phyloP scores from a whole-genome alignment of 164 flowering plant genomes.

The Dillenia turbinata region DNA sequence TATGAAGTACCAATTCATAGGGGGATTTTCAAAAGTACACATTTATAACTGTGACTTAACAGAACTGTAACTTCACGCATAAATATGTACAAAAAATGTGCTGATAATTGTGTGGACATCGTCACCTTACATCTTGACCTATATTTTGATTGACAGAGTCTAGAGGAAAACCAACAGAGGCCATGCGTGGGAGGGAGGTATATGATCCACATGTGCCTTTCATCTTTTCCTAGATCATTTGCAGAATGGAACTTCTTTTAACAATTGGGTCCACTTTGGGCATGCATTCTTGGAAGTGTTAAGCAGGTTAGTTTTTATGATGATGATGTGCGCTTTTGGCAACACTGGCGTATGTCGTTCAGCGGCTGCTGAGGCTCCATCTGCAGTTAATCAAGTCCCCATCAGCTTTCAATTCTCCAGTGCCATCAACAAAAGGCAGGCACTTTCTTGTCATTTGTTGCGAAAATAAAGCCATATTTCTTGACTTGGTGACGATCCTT shows the following conservation, averaged over 20 bases:
- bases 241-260: not conserved
- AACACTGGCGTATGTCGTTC: slow-evolving; percentile 87
- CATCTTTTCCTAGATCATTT: not conserved
- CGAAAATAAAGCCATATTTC: slow-evolving; percentile 92
- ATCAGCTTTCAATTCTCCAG: slow-evolving; percentile 69
- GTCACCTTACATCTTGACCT: no score
- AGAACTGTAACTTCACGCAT: no score
- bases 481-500: slow-evolving; percentile 98
- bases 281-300: slow-evolving; percentile 52
- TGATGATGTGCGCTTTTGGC: slow-evolving; percentile 97
- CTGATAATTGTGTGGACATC: no score
- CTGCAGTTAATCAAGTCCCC: slow-evolving; percentile 70
- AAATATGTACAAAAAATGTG: no score
- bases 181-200: slow-evolving; percentile 99
- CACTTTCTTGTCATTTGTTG: slow-evolving; percentile 98
- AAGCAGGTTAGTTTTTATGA: slow-evolving; percentile 96
- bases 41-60: no score
- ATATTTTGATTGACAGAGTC: slow-evolving; percentile 37
- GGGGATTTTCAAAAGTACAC: no score
- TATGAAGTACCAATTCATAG: no score
- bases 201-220: slow-evolving; percentile 9
- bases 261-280: slow-evolving; percentile 10
- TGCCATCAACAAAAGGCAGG: slow-evolving; percentile 92
- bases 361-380: slow-evolving; percentile 95
- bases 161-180: slow-evolving; percentile 90